A percentile compares a stretch with the other conserved stretches of the same genome.
phyloP scores from a whole-genome alignment of 2,329 filamentous ascomycete species.

The Exophiala sp. region DNA sequence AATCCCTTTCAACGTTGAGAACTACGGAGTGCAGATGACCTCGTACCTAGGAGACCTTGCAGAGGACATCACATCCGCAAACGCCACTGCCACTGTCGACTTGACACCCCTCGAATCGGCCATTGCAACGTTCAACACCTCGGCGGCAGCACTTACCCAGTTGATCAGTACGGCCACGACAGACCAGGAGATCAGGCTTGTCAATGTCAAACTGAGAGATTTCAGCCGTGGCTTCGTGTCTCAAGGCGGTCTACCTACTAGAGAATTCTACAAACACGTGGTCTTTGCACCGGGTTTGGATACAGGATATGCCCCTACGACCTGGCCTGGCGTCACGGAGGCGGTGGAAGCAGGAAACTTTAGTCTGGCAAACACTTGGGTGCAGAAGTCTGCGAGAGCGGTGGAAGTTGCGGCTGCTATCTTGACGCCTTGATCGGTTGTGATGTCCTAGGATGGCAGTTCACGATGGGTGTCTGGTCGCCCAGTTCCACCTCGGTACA shows the following conservation, averaged over 20 bases:
- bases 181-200: slow-evolving; percentile 30
- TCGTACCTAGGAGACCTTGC: slow-evolving; percentile 36
- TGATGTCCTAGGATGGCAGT: no score
- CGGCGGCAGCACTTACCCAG: slow-evolving; percentile 25
- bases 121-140: slow-evolving; percentile 35
- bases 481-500: no score
- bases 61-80: slow-evolving; percentile 21
- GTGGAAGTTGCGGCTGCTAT: slow-evolving; percentile 28
- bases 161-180: slow-evolving; percentile 10
- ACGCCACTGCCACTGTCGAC: slow-evolving; percentile 31
- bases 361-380: slow-evolving; percentile 27
- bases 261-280: slow-evolving; percentile 44
- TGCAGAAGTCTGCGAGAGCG: slow-evolving; percentile 26
- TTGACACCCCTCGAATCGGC: slow-evolving; percentile 32
- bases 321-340: slow-evolving; percentile 30
- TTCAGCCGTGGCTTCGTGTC: slow-evolving; percentile 43
- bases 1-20: slow-evolving; percentile 37
- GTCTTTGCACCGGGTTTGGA: slow-evolving; percentile 44
- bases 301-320: slow-evolving; percentile 31
- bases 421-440: slow-evolving; percentile 13
- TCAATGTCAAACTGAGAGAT: slow-evolving; percentile 44
- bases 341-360: slow-evolving; percentile 27
- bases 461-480: no score
- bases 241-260: slow-evolving; percentile 42
- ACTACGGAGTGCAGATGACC: slow-evolving; percentile 36